Evolutionary conservation across 495 filamentous ascomycete genomes (phyloP), one percentile per base, ranked within the genome.

Genomic region (Neurospora hispaniola): DNA sequence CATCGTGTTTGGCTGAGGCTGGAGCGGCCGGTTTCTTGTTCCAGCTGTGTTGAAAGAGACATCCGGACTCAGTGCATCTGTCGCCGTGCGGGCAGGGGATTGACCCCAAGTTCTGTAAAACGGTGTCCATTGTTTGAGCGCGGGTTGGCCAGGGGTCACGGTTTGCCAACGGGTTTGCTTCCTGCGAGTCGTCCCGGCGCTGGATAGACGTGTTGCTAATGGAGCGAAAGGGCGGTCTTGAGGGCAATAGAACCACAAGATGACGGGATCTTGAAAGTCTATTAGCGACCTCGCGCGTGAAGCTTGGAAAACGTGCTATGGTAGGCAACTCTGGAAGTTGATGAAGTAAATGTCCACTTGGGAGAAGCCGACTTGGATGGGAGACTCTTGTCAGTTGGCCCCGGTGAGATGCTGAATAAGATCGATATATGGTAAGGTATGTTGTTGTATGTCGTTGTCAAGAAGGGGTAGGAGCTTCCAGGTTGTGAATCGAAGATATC

Each of bases 61-160:
- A 86, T 14, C 77, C 72, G 41, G 82, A 76, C 16, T 79, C 78
- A 27, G 75, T 79, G 74, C 85, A 86, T 5, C 69, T 73, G 73
- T 88, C 81, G 18, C 87, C 85, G 69, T 87, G 80, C 0, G 92
- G 91, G 78, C 92, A 95, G 40, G 85, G 81, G 39, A 93, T 83
- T 39, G 83, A 83, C 75, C 86, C 89, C 80, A 94, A 91, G 41
- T 90, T 81, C 5, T 88, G 88, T 14, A 91, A 83, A 7, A 90
- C 82, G 16, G 86, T 81, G 76, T 92, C 92, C 92, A 94, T 94
- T 7, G 75, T 42, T 62, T 74, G 44, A n/a, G 35, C 40, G 41
- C 44, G 73, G 35, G 68, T 40, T 69, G 73, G 71, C 75, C 74
- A 76, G 14, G 54, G 27, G 18, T 66, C 6, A 66, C 12, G 12